These are phyloP conservation scores for Ascoidea rubescens DNA, from an alignment of 805 yeast species.

Conservation along the genomic window DNA sequence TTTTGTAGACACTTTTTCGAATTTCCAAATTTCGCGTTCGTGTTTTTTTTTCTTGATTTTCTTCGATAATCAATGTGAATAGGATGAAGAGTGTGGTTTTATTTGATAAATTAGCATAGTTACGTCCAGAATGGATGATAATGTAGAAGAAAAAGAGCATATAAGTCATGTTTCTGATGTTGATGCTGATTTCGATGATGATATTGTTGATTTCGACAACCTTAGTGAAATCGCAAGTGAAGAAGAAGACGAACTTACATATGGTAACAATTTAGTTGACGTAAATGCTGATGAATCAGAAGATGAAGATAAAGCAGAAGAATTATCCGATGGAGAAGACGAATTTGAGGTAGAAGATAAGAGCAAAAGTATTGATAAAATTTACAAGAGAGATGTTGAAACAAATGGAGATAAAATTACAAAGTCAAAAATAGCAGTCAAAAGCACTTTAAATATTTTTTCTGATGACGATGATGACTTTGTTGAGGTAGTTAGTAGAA, in stretches of 20 bases:
- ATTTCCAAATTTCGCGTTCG: too few species aligned
- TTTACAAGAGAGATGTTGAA: neutral
- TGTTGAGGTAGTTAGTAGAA: too few species aligned
- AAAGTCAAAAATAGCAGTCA: neutral
- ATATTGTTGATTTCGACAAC: neutral
- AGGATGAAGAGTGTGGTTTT: too few species aligned
- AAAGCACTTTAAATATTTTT: too few species aligned
- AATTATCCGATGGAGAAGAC: neutral
- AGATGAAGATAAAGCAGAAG: neutral
- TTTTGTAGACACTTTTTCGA: too few species aligned
- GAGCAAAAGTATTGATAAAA: neutral
- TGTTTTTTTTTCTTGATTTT: too few species aligned
- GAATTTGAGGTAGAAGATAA: neutral
- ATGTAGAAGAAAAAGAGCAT: neutral
- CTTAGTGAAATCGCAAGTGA: neutral
- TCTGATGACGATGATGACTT: too few species aligned
- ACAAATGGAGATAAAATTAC: neutral
- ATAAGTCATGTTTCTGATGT: neutral
- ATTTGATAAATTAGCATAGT: too few species aligned
- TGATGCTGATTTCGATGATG: constrained; percentile 7
- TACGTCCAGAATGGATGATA: neutral
- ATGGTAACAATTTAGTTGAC: neutral
- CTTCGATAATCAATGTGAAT: too few species aligned
- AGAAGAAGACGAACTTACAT: neutral
- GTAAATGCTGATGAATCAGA: neutral